phyloP scores from a whole-genome alignment of 768 basidiomycete species.

The Aureoboletus auriporus region DNA sequence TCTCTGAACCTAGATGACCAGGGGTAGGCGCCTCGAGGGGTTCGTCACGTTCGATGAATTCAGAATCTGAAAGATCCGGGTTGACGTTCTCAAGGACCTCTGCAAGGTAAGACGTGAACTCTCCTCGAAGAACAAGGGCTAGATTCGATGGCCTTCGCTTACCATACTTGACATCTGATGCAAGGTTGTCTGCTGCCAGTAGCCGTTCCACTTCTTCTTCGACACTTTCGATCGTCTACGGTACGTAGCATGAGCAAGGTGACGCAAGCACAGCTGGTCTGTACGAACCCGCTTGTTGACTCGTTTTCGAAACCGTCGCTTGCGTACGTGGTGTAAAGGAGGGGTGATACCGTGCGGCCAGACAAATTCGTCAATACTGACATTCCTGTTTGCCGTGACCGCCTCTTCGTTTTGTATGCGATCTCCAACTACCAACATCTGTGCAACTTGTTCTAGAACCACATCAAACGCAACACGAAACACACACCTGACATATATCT shows the following conservation, averaged over 20 bases:
- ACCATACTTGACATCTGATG: constrained; percentile 78
- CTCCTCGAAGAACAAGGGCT: no score
- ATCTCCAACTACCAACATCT: constrained; percentile 93
- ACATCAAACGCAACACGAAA: constrained; percentile 9
- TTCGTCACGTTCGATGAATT: constrained; percentile 68
- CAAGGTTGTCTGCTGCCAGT: constrained; percentile 73
- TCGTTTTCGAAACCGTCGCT: constrained; percentile 88
- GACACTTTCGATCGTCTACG: constrained; percentile 88
- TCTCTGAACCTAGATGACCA: constrained; percentile 61
- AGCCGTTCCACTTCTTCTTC: constrained; percentile 90
- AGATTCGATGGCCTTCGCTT: constrained; percentile 10
- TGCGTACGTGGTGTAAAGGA: constrained; percentile 84
- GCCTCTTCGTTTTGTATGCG: constrained; percentile 69
- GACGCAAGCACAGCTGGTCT: neutral
- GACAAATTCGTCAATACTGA: constrained; percentile 93
- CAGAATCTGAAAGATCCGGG: constrained; percentile 86
- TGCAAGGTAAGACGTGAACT: constrained; percentile 25
- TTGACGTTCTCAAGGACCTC: constrained; percentile 89
- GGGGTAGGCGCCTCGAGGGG: constrained; percentile 66
- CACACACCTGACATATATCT: constrained; percentile 89
- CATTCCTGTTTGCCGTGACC: constrained; percentile 55
- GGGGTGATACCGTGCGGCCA: constrained; percentile 97
- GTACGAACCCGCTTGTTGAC: constrained; percentile 70
- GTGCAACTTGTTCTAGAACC: neutral
- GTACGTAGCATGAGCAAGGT: constrained; percentile 6